Conservation (phyloP, 2,329 filamentous ascomycete species). For the Cladosporium sp. region DNA sequence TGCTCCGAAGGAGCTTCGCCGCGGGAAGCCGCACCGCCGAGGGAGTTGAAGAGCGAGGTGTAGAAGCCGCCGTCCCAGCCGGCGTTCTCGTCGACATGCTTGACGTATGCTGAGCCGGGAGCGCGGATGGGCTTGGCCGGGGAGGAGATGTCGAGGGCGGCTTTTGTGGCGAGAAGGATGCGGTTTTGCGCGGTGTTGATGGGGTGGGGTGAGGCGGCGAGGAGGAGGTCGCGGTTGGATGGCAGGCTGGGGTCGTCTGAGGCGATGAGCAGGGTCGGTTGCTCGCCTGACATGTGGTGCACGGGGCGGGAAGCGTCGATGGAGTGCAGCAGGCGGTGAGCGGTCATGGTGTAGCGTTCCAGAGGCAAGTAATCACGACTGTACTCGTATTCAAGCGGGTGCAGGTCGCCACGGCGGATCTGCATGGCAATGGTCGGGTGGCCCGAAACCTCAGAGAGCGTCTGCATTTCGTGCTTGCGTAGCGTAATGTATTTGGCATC, state of each 20-base stretch:
- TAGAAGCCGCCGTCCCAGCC: constrained; percentile 92
- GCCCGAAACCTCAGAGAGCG: constrained; percentile 46
- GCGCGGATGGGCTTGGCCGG: constrained; percentile 33
- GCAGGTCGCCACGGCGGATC: constrained; percentile 75
- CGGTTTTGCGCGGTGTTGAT: constrained; percentile 66
- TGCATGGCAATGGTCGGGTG: constrained; percentile 70
- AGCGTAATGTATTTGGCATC: constrained; percentile 65
- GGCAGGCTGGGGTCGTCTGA: constrained; percentile 81
- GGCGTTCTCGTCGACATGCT: constrained; percentile 72
- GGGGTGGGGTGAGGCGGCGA: constrained; percentile 35
- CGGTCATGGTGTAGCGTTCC: constrained; percentile 64
- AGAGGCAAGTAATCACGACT: constrained; percentile 75
- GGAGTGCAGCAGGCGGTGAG: constrained; percentile 46
- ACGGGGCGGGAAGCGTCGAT: constrained; percentile 46
- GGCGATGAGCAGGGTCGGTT: constrained; percentile 60
- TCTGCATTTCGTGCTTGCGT: constrained; percentile 59
- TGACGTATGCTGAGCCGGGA: constrained; percentile 56
- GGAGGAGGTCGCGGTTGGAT: constrained; percentile 62
- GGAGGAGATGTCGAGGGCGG: constrained; percentile 43
- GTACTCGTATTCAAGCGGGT: constrained; percentile 76
- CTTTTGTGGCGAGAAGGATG: constrained; percentile 72
- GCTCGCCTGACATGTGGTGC: constrained; percentile 1
- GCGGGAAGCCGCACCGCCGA: constrained; percentile 51
- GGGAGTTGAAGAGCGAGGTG: constrained; percentile 74
- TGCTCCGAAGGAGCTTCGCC: constrained; percentile 32